Evolutionary conservation across 2,329 filamentous ascomycete genomes (phyloP).

Genomic region (Dactylonectria estremocensis): DNA sequence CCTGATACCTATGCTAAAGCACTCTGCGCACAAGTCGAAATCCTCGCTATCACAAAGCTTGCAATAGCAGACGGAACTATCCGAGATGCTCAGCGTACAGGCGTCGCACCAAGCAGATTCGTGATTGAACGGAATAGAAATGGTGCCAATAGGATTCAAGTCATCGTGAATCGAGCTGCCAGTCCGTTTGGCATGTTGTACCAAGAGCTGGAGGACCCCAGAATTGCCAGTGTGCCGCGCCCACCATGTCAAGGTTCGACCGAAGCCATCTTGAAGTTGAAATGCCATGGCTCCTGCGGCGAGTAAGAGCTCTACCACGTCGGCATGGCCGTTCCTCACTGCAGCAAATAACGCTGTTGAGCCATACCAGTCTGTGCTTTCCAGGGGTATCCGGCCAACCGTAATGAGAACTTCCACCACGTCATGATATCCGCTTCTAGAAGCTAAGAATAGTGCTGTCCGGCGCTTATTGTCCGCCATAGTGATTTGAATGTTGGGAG

Average conservation of each 20-base stretch:
- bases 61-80: background rate
- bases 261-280: background rate
- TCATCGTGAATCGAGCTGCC: background rate
- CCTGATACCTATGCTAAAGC: background rate
- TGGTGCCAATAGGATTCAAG: background rate
- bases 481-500: too few species aligned
- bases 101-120: constrained; percentile 5
- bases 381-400: too few species aligned
- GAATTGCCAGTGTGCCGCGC: background rate
- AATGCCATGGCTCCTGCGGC: background rate
- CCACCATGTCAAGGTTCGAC: background rate
- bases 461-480: too few species aligned
- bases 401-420: too few species aligned
- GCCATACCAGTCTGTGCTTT: too few species aligned
- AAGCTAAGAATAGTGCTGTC: too few species aligned
- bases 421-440: too few species aligned
- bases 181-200: background rate
- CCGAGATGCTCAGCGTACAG: background rate
- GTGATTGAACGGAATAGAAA: constrained; percentile 2
- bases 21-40: background rate
- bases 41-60: background rate
- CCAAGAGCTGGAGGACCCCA: constrained; percentile 1
- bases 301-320: constrained; percentile 7
- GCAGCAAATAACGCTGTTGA: too few species aligned
- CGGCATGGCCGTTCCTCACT: background rate